Base-by-base conservation (phyloP, 1,284 basidiomycete genomes). In the Ustanciosporium gigantosporum region DNA sequence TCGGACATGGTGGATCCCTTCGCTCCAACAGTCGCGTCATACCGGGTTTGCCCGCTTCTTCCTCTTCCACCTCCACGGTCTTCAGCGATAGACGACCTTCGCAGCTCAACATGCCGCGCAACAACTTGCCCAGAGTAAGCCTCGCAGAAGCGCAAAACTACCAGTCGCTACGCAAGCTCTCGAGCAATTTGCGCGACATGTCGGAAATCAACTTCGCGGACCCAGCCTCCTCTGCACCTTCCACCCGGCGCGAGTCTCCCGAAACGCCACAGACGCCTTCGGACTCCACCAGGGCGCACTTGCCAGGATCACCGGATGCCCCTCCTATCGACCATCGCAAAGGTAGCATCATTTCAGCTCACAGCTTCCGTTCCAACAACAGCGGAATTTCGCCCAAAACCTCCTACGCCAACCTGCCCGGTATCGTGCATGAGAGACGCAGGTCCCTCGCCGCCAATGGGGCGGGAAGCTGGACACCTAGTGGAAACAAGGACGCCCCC, bases 361-460 rank as follows among this genome's bases (percentile, higher is more conserved):
- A 52, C 43, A 61, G 57, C 46, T 31, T 57, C 29, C 57, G 46
- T 29, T 66, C 64, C 35, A 49, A 48, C n/a, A 47, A 66, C 27
- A 70, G 67, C 45, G 69, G 66, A 22, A 67, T 72, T 48, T 70
- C 67, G 34, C 69, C 69, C 21, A 72, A 69, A 32, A 65, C 67
- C 11, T 70, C 67, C 23, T 59, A 51, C 32, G 52, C 47, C 38
- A 57, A 67, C 17, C 42, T 70, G n/a, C 50, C 59, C 8, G 31
- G 32, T 24, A 27, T 41, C 27, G 25, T 38, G 20, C 53, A 58
- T 36, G 57, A 50, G 27, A 44, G 39, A 13, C 25, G 22, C 13
- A 53, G 36, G 41, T 17, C 44, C 15, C 16, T 37, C 8, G 41
- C 42, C 21, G 36, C 44, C 9, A 17, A 25, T 17, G 16, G 37